Evolutionary conservation across 129 eudicot genomes (phyloP).

Genomic region (Lonicera japonica): DNA sequence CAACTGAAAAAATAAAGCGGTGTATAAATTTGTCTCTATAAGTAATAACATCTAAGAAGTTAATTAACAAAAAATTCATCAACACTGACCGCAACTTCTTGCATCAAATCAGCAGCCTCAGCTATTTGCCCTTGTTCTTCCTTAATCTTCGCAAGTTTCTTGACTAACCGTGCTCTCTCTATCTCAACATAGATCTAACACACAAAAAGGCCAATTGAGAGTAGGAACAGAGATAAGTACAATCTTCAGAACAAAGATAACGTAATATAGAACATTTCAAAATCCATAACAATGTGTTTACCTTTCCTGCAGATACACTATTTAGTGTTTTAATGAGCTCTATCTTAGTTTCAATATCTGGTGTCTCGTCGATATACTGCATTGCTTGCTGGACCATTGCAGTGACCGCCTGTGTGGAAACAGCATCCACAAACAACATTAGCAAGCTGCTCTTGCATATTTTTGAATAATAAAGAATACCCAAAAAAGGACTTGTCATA

Average conservation of each 20-base stretch:
- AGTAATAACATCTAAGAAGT: not conserved
- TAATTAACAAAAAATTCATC: not conserved
- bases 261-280: not conserved
- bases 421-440: not conserved
- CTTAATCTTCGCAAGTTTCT: constrained; percentile 77
- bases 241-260: not conserved
- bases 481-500: not conserved
- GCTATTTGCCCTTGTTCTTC: constrained; percentile 87
- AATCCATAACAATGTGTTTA: constrained; percentile 10
- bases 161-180: constrained; percentile 80
- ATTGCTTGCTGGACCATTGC: constrained; percentile 97
- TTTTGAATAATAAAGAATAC: not conserved
- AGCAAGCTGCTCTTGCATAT: not conserved
- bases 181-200: constrained; percentile 81
- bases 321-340: constrained; percentile 89
- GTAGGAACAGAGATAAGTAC: not conserved
- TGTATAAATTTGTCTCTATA: not conserved
- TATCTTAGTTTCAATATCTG: constrained; percentile 71
- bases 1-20: not conserved
- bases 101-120: constrained; percentile 98
- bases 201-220: constrained; percentile 4
- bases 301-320: constrained; percentile 94
- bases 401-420: constrained; percentile 52
- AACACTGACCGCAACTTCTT: constrained; percentile 82
- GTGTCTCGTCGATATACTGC: constrained; percentile 82